Evolutionary conservation across 176 grass and related monocot species (phyloP), one percentile per base, ranked within the genome.

Genomic region (Poa pratensis): DNA sequence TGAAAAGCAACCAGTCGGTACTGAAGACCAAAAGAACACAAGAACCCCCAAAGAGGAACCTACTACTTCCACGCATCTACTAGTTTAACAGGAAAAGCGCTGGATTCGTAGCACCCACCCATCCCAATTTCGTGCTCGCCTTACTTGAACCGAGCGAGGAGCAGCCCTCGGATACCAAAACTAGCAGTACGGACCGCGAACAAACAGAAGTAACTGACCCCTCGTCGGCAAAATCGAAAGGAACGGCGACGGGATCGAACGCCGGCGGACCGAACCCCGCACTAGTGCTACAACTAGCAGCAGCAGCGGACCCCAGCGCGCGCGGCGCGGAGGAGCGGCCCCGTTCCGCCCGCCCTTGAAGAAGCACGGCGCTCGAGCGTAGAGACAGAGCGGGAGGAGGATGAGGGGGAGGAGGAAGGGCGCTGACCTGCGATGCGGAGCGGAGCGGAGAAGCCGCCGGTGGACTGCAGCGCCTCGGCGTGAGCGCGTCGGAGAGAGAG

Each of bases 361-460:
- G 37, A 40, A 40, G 45, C 8, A 46, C 51, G 27, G 43, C 76
- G 28, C 20, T 20, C 26, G 55, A 73, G 77, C 35, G 43, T 18
- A n/a, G 32, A 40, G 37, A 40, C 37, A 40, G 30, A 32, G 30
- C 37, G 51, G 60, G 0, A 4, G 50, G 8, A 20, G 49, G 19
- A 40, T 39, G 37, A 15, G 37, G 80, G 8, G 27, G 23, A 40
- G 0, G 37, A 5, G 30, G 30, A 32, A 32, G 37, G 16, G 37
- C 27, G 7, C 82, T 73, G 81, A 77, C 24, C 48, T 68, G 42
- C 18, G 42, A 24, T 0, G 19, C 16, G 69, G 3, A 11, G 78
- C 16, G 10, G 70, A 20, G 37, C 37, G 37, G 37, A 28, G 81
- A 49, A 26, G 75, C 78, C 78, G 75, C 49, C 61, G 66, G 6